Evolutionary conservation across 208 protist genomes (phyloP).

Genomic region (Crithidia acanthocephali): DNA sequence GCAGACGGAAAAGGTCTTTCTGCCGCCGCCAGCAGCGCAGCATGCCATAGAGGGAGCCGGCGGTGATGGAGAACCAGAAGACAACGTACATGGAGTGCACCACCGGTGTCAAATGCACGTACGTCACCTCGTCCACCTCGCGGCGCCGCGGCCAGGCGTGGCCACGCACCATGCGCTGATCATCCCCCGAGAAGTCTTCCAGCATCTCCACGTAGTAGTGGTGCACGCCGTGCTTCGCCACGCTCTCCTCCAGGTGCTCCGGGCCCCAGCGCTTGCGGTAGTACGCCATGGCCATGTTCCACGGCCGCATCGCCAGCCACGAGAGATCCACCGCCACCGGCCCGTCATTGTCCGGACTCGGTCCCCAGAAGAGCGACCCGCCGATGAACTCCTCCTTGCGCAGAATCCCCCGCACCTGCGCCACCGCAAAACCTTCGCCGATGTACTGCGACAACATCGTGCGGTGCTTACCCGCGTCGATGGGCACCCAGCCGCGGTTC

Average conservation of each 20-base stretch:
- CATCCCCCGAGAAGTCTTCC: slow-evolving; percentile 88
- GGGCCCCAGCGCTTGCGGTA: slow-evolving; percentile 73
- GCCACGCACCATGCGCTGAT: slow-evolving; percentile 84
- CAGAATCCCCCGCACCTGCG: slow-evolving; percentile 64
- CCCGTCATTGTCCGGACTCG: slow-evolving; percentile 69
- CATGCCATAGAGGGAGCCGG: slow-evolving; percentile 84
- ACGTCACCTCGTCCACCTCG: slow-evolving; percentile 79
- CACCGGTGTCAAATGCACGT: slow-evolving; percentile 82
- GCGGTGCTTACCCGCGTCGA: slow-evolving; percentile 87
- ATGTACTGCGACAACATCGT: slow-evolving; percentile 86
- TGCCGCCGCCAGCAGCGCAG: slow-evolving; percentile 73
- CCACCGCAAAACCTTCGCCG: slow-evolving; percentile 71
- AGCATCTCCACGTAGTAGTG: slow-evolving; percentile 90
- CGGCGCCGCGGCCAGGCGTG: slow-evolving; percentile 80
- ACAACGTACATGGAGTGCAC: slow-evolving; percentile 90
- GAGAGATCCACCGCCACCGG: slow-evolving; percentile 75
- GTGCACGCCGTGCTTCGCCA: slow-evolving; percentile 62
- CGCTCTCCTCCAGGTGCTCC: slow-evolving; percentile 26
- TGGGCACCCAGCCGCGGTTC: slow-evolving; percentile 89
- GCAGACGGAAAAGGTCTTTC: slow-evolving; percentile 71
- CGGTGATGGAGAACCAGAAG: slow-evolving; percentile 84
- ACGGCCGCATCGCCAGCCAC: slow-evolving; percentile 82
- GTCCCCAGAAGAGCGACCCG: slow-evolving; percentile 56
- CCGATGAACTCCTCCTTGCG: slow-evolving; percentile 78
- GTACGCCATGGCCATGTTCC: slow-evolving; percentile 75